Percentiles rank a stretch among this genome's conserved stretches.
phyloP scores from a whole-genome alignment of 108 stramenopile genomes.

The Cyclotella atomus region DNA sequence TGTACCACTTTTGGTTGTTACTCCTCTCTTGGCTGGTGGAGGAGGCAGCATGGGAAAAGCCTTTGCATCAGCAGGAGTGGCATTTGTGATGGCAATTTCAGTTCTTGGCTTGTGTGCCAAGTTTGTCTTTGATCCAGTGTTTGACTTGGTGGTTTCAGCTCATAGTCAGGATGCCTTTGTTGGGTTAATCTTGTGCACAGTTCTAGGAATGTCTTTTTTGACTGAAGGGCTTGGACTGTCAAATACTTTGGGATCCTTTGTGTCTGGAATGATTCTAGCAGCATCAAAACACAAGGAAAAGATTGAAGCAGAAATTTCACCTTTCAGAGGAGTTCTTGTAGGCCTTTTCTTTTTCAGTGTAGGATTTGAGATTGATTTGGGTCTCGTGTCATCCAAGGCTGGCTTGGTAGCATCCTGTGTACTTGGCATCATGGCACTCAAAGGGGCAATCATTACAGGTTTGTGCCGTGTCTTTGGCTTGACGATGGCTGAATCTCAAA shows the following conservation, averaged over 20 bases:
- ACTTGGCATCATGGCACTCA: slow-evolving; percentile 74
- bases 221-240: slow-evolving; percentile 94
- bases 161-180: slow-evolving; percentile 90
- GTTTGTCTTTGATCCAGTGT: slow-evolving; percentile 79
- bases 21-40: slow-evolving; percentile 81
- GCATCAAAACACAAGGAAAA: slow-evolving; percentile 84
- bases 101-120: slow-evolving; percentile 78
- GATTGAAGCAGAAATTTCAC: slow-evolving; percentile 89
- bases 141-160: slow-evolving; percentile 70
- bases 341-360: slow-evolving; percentile 97
- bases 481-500: slow-evolving; percentile 68
- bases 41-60: slow-evolving; percentile 64
- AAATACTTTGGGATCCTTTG: slow-evolving; percentile 93
- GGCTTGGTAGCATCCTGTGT: slow-evolving; percentile 69
- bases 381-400: slow-evolving; percentile 71
- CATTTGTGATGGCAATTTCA: slow-evolving; percentile 78
- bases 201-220: slow-evolving; percentile 88
- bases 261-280: slow-evolving; percentile 88
- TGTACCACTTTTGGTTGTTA: slow-evolving; percentile 92
- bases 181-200: slow-evolving; percentile 82
- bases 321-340: slow-evolving; percentile 87
- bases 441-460: slow-evolving; percentile 71
- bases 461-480: slow-evolving; percentile 70
- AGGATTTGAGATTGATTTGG: slow-evolving; percentile 92
- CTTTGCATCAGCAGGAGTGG: slow-evolving; percentile 76